Evolutionary conservation across 2,329 filamentous ascomycete genomes (phyloP).

Genomic region (Myriosclerotinia curreyana): DNA sequence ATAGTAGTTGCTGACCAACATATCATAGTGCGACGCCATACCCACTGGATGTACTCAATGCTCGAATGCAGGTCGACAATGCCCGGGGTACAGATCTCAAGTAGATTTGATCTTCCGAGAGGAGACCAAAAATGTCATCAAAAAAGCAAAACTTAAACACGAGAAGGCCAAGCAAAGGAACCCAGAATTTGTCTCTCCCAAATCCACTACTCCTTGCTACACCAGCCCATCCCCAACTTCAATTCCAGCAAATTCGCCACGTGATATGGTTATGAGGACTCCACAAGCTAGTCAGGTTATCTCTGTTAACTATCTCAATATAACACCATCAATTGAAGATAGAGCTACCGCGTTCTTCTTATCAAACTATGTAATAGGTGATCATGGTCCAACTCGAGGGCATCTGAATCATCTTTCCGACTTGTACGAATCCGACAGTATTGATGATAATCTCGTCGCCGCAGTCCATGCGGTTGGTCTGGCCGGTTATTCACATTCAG

Average conservation of each 20-base stretch:
- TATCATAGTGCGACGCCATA: conserved; percentile 50
- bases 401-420: conserved; percentile 54
- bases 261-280: not conserved
- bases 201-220: not conserved
- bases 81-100: conserved; percentile 54
- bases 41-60: conserved; percentile 54
- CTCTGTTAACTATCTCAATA: conserved; percentile 30
- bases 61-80: conserved; percentile 50
- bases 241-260: not conserved
- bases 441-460: conserved; percentile 48
- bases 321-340: conserved; percentile 37
- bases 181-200: not conserved
- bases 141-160: conserved; percentile 42
- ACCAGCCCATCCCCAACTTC: not conserved
- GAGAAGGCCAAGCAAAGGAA: conserved; percentile 12
- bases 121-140: conserved; percentile 55
- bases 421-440: conserved; percentile 43
- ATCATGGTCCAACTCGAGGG: conserved; percentile 45
- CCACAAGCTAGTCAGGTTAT: not conserved
- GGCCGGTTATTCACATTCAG: conserved; percentile 48
- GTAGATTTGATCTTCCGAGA: conserved; percentile 58
- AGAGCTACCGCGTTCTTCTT: conserved; percentile 33
- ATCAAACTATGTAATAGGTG: conserved; percentile 39
- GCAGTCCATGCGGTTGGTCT: conserved; percentile 56
- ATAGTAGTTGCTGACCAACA: not conserved